Evolutionary conservation across 352 stramenopile genomes (phyloP), one percentile per base, ranked within the genome.

Genomic region (Saprolegnia diclina): DNA sequence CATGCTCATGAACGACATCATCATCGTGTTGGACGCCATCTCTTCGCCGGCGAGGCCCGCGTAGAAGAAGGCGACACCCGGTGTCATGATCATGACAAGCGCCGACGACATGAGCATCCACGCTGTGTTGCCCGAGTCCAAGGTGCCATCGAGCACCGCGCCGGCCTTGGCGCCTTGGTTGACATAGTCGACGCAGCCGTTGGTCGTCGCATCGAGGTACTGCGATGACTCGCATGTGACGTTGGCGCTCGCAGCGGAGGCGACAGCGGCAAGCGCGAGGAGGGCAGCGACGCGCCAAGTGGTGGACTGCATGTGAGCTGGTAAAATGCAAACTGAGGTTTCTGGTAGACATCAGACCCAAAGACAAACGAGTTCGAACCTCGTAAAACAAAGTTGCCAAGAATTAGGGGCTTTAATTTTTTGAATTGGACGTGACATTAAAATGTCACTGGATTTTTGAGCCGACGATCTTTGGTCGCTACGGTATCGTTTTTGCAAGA

Each of bases 1-100:
- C 76, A 91, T 91, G 57, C 74, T 82, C 44, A 83, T 71, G 61
- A 90, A 91, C 10, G 79, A 90, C 80, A 90, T 88, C 73, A 91
- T 87, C 44, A 92, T 88, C 26, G 82, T 91, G 75, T 89, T 90
- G 56, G 86, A 87, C 37, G 86, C 79, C 74, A 87, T 90, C 46
- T 87, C 75, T 57, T 87, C 77, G 35, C 83, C 80, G 0, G 82
- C 82, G 14, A 93, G 73, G 22, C 85, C 85, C 7, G 82, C 85
- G 76, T 94, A 94, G 74, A 92, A 94, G 74, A 90, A 87, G 26
- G 78, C 76, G 18, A 90, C 77, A 4, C 82, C 82, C 0, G 82
- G 81, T 22, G 79, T 85, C 82, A 90, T 89, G 70, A 90, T 79
- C 77, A 89, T 82, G 40, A 90, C 82, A 9, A 90, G 65, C 19